Percentiles rank a stretch among this genome's conserved stretches.
These are phyloP conservation scores for Pseudogymnoascus sp. DNA, from an alignment of 2,329 filamentous ascomycete species.

Conservation along the genomic window DNA sequence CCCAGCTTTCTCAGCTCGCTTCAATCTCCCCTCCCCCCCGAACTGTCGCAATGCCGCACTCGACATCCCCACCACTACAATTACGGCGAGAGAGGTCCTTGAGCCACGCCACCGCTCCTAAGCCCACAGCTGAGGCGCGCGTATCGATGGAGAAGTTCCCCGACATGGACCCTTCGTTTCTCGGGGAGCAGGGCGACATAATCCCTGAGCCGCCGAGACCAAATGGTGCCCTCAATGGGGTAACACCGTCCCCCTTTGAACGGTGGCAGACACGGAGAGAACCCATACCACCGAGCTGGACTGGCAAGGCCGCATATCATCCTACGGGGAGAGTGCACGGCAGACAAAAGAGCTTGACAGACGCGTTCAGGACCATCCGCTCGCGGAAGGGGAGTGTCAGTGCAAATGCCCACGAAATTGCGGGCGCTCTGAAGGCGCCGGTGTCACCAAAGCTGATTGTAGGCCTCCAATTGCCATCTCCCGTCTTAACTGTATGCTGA, in stretches of 20 bases:
- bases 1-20: conserved; percentile 5
- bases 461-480: conserved; percentile 28
- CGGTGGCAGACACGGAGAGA: conserved; percentile 43
- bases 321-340: conserved; percentile 42
- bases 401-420: conserved; percentile 88
- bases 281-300: conserved; percentile 27
- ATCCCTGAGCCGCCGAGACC: neutral
- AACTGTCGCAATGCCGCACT: conserved; percentile 3
- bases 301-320: conserved; percentile 16
- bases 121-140: neutral
- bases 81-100: conserved; percentile 1
- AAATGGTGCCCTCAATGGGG: conserved; percentile 23
- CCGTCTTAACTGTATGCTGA: conserved; percentile 21
- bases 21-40: neutral
- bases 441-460: conserved; percentile 84
- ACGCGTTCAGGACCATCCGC: conserved; percentile 78
- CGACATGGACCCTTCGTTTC: conserved; percentile 31
- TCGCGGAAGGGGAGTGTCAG: conserved; percentile 76
- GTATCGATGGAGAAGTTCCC: conserved; percentile 48
- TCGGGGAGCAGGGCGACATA: conserved; percentile 11
- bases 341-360: conserved; percentile 78
- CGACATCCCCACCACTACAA: neutral
- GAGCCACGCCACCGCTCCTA: neutral
- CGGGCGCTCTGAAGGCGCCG: conserved; percentile 81
- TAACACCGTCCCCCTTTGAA: conserved; percentile 30